phyloP scores from a whole-genome alignment of 176 grass and related monocot species.

The Musa acuminata region DNA sequence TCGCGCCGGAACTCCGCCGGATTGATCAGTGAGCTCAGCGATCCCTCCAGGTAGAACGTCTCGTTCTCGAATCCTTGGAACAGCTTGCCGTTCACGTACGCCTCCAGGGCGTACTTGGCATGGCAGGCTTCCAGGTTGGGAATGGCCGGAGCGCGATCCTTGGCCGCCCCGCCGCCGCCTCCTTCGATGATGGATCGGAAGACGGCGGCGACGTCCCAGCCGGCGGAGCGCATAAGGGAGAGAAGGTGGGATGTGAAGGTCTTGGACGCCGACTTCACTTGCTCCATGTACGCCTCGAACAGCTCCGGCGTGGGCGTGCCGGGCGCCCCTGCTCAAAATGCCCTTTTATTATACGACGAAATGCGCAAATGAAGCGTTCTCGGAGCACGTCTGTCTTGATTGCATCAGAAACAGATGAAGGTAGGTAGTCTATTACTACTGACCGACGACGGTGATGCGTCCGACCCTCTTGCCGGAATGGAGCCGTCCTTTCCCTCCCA shows the following conservation, averaged over 20 bases:
- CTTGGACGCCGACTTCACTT: conserved; percentile 53
- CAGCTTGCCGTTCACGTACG: conserved; percentile 52
- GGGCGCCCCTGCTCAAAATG: conserved; percentile 2
- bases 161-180: conserved; percentile 12
- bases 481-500: conserved; percentile 33
- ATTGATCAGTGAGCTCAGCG: conserved; percentile 78
- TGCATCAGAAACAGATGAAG: not conserved
- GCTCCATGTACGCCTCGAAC: conserved; percentile 52
- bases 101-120: conserved; percentile 73
- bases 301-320: conserved; percentile 53
- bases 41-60: conserved; percentile 94
- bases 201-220: conserved; percentile 48
- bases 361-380: too few relatives aligned
- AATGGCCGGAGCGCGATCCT: not conserved
- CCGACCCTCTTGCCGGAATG: conserved; percentile 26
- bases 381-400: too few relatives aligned
- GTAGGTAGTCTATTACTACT: not conserved
- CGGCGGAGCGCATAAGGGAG: conserved; percentile 46
- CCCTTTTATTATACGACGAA: not conserved
- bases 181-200: conserved; percentile 52
- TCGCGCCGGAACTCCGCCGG: conserved; percentile 64
- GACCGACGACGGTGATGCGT: conserved; percentile 4
- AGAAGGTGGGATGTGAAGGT: conserved; percentile 62
- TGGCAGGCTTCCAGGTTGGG: conserved; percentile 31
- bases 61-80: conserved; percentile 93